A percentile compares a stretch with the other conserved stretches of the same genome.
Conservation (phyloP, 106 monocot genomes). For the Allium fistulosum region DNA sequence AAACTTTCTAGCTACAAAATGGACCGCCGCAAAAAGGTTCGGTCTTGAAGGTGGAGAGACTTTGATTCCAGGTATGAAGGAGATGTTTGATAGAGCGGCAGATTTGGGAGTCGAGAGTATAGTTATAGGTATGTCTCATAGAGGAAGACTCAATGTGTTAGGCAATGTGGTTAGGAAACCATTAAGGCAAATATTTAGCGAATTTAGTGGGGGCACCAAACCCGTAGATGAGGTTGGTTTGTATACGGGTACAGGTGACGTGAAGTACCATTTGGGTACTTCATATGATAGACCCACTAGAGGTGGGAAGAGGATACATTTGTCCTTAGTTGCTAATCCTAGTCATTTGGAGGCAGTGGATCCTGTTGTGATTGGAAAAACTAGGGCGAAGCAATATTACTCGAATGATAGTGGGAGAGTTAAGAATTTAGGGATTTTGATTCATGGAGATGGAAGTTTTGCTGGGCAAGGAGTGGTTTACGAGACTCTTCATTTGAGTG, state of each 20-base stretch:
- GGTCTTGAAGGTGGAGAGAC: conserved; percentile 92
- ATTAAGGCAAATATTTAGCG: conserved; percentile 76
- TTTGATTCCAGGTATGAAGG: conserved; percentile 95
- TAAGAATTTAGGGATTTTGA: conserved; percentile 65
- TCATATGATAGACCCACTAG: conserved; percentile 90
- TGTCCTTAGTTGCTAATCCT: conserved; percentile 90
- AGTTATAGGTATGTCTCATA: conserved; percentile 87
- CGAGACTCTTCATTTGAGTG: conserved; percentile 92
- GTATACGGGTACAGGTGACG: conserved; percentile 92
- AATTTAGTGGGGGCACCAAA: conserved; percentile 66
- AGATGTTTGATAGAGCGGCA: conserved; percentile 84
- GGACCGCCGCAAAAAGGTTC: conserved; percentile 80
- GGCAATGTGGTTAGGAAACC: conserved; percentile 93
- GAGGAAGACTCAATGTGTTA: conserved; percentile 89
- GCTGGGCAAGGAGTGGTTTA: conserved; percentile 97
- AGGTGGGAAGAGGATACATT: conserved; percentile 72
- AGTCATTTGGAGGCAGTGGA: conserved; percentile 96
- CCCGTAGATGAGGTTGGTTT: conserved; percentile 57
- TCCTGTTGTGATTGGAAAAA: conserved; percentile 88
- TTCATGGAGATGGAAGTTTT: conserved; percentile 98
- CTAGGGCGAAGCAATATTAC: conserved; percentile 83
- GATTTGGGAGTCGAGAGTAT: conserved; percentile 85
- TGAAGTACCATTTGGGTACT: conserved; percentile 91
- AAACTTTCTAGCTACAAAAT: conserved; percentile 82
- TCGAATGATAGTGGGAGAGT: conserved; percentile 60